These are phyloP conservation scores for Dictyostelium brefeldianum DNA, from an alignment of 78 protist genomes.

Conservation along the genomic window DNA sequence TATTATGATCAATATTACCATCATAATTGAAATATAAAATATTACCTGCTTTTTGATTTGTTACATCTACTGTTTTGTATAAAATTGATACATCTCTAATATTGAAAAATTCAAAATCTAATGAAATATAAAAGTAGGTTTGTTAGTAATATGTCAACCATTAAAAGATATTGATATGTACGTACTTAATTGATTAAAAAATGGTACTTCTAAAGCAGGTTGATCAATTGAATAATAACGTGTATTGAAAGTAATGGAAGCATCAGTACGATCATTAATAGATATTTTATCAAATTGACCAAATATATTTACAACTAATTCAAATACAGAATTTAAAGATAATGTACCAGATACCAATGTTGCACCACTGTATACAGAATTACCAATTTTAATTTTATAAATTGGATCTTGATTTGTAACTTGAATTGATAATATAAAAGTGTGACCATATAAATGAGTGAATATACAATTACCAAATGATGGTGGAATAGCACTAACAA, in stretches of 20 bases:
- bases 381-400: not conserved
- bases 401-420: not conserved
- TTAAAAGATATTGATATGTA: not conserved
- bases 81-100: constrained; percentile 9
- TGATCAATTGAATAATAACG: not conserved
- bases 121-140: not conserved
- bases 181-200: not conserved
- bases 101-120: not conserved
- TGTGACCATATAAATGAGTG: not conserved
- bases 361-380: not conserved
- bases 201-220: not conserved
- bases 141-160: not conserved
- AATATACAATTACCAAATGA: not conserved
- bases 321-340: not conserved
- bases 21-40: constrained; percentile 4
- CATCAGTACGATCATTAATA: not conserved
- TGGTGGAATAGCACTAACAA: not conserved
- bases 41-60: constrained; percentile 7
- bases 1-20: not conserved
- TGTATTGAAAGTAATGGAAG: not conserved
- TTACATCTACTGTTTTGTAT: not conserved
- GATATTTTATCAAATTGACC: not conserved
- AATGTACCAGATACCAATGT: not conserved
- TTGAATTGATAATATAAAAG: not conserved
- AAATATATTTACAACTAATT: not conserved